Percentiles rank a stretch among this genome's conserved stretches.
These are phyloP conservation scores for Stagonosporopsis rhizophila DNA, from an alignment of 2,329 filamentous ascomycete species.

Conservation along the genomic window DNA sequence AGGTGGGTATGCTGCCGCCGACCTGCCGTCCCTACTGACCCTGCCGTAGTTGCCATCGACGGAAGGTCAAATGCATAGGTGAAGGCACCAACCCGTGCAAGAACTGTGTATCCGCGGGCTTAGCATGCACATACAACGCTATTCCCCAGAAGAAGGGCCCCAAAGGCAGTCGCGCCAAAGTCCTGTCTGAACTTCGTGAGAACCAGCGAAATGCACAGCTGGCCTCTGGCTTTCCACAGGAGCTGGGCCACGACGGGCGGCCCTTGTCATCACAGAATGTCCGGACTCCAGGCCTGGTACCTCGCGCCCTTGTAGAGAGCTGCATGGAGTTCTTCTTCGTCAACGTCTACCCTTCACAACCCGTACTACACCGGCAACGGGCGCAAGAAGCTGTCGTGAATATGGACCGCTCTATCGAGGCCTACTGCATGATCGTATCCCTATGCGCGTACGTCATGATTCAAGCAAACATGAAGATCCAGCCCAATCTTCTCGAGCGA, in stretches of 20 bases:
- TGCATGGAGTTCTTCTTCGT: slow-evolving; percentile 69
- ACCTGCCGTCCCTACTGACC: slow-evolving; percentile 18
- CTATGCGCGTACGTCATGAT: slow-evolving; percentile 60
- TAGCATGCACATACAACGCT: slow-evolving; percentile 70
- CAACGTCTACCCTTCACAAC: slow-evolving; percentile 70
- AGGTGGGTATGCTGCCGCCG: slow-evolving; percentile 40
- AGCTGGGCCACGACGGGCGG: slow-evolving; percentile 51
- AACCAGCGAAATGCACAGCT: slow-evolving; percentile 56
- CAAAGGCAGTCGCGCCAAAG: slow-evolving; percentile 67
- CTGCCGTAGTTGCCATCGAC: slow-evolving; percentile 52
- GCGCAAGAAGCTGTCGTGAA: slow-evolving; percentile 61
- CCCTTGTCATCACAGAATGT: slow-evolving; percentile 53
- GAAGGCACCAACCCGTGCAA: slow-evolving; percentile 63
- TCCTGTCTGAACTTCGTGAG: slow-evolving; percentile 68
- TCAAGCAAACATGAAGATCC: slow-evolving; percentile 56
- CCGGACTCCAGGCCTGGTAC: slow-evolving; percentile 58
- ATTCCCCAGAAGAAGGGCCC: slow-evolving; percentile 70
- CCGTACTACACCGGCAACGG: slow-evolving; percentile 61
- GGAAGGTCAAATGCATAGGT: slow-evolving; percentile 61
- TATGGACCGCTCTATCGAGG: slow-evolving; percentile 61
- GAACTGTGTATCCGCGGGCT: slow-evolving; percentile 65
- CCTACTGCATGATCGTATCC: slow-evolving; percentile 64
- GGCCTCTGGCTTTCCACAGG: slow-evolving; percentile 49
- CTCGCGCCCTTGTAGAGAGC: slow-evolving; percentile 57
- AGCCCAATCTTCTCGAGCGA: slow-evolving; percentile 57